These are phyloP conservation scores for Colletotrichum caudatum DNA, from an alignment of 2,329 filamentous ascomycete genomes.

Conservation along the genomic window DNA sequence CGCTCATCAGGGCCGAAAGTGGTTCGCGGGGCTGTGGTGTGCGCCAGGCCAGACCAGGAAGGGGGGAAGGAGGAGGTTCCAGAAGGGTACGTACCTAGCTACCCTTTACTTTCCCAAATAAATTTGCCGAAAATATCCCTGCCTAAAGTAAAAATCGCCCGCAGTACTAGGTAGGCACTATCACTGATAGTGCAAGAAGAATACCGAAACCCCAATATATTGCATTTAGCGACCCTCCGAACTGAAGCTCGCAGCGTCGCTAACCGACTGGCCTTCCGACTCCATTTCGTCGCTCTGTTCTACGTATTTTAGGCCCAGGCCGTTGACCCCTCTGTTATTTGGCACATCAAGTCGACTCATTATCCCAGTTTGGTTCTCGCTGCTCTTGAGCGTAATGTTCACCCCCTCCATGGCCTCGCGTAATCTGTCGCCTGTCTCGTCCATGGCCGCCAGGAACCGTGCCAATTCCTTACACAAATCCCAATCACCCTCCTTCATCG, in stretches of 20 bases:
- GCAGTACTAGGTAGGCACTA: no score
- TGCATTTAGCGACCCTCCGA: constrained; percentile 45
- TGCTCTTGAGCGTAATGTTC: constrained; percentile 53
- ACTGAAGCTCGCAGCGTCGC: constrained; percentile 53
- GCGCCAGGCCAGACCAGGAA: neutral
- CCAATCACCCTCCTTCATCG: constrained; percentile 90
- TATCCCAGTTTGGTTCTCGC: constrained; percentile 28
- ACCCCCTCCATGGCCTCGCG: constrained; percentile 76
- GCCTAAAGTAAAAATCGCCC: neutral
- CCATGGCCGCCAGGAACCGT: constrained; percentile 92
- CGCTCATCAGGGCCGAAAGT: constrained; percentile 36
- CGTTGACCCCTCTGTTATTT: constrained; percentile 47
- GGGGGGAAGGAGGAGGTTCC: constrained; percentile 9
- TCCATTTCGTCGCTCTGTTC: constrained; percentile 52
- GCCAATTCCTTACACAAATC: constrained; percentile 95
- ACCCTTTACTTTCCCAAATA: neutral
- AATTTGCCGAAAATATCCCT: neutral
- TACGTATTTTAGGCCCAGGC: constrained; percentile 47
- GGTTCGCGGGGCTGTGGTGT: constrained; percentile 37
- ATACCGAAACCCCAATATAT: no score
- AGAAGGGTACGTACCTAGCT: constrained; percentile 21
- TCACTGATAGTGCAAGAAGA: neutral
- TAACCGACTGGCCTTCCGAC: constrained; percentile 53
- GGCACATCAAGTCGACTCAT: constrained; percentile 40
- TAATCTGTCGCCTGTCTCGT: constrained; percentile 85